Base-by-base conservation (phyloP, 345 rosid genomes). In the Populus deltoides region DNA sequence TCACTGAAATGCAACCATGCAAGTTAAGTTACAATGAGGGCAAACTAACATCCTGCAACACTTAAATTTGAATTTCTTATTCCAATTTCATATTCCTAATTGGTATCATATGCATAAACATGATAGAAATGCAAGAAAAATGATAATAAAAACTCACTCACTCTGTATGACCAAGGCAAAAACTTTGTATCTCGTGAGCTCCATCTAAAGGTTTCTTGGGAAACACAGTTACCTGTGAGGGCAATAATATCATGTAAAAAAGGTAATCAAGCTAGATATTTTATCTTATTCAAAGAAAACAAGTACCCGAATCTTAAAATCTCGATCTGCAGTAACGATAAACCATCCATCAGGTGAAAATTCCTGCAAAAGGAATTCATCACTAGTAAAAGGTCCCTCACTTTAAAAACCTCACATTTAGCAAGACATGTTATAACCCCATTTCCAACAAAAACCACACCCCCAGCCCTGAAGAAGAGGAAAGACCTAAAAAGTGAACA, bases 141-240 rank as follows among this genome's bases (percentile, higher is more conserved):
- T 24, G 38, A 72, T 76, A 63, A 51, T 62, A 76, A 79, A 79
- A 82, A 77, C 71, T 83, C 86, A 92, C 98, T 95, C 86, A 90
- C 99, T 93, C 96, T 16, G 97, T 85, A 88, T 96, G 99, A 51
- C 94, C 99, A 70, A 96, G 97, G 87, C 99, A 93, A 81, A 93
- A 92, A 77, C 97, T 90, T 75, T 96, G 97, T 77, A 96, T 94
- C 82, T 91, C 96, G 80, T 96, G 98, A 83, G 98, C 97, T 78
- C 97, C 97, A 70, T 89, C 89, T 71, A 90, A 75, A 79, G 99
- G 97, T 71, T 85, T 90, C 84, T 90, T 84, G 53, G 99, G 98
- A 43, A 94, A 88, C 43, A 90, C 88, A 73, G 95, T 86, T 67
- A 94, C 97, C 99, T 94, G 85, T 70, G 69, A 70, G 29, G 83